phyloP scores from a whole-genome alignment of 2,329 filamentous ascomycete genomes.

The Calonectria honghensis region DNA sequence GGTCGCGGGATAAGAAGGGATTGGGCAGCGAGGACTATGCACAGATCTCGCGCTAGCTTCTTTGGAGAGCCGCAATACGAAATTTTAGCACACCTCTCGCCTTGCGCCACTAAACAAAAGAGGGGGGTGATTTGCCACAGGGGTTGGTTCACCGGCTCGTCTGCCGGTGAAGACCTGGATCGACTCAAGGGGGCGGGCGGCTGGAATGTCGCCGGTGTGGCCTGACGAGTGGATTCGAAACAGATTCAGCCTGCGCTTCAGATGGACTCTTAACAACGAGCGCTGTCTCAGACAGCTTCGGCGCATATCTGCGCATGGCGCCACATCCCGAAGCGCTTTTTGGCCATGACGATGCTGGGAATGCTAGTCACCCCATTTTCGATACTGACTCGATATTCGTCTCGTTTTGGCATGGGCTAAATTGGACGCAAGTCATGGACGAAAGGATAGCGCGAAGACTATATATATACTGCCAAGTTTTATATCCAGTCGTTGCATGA shows the following conservation, averaged over 20 bases:
- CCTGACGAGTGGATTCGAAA: not conserved
- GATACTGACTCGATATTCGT: not conserved
- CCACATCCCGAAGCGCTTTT: not conserved
- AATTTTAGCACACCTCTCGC: not conserved
- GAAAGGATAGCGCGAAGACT: not conserved
- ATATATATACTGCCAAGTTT: not conserved
- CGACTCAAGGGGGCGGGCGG: no score
- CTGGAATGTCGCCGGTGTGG: no score
- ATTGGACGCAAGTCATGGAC: not conserved
- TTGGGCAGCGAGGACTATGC: not conserved
- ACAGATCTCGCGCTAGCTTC: not conserved
- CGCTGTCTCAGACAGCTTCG: not conserved
- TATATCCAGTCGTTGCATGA: not conserved
- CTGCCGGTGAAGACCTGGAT: not conserved
- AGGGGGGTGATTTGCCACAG: not conserved
- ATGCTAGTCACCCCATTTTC: not conserved
- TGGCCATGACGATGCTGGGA: not conserved
- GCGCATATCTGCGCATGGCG: not conserved
- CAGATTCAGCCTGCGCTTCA: not conserved
- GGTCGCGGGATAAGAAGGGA: constrained; percentile 1
- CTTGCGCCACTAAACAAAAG: not conserved
- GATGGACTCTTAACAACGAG: not conserved
- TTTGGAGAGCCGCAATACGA: no score
- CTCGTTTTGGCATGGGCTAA: not conserved
- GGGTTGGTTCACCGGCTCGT: no score